Evolutionary conservation across 1,284 basidiomycete genomes (phyloP).

Genomic region (Boletellus dicymbophilus): DNA sequence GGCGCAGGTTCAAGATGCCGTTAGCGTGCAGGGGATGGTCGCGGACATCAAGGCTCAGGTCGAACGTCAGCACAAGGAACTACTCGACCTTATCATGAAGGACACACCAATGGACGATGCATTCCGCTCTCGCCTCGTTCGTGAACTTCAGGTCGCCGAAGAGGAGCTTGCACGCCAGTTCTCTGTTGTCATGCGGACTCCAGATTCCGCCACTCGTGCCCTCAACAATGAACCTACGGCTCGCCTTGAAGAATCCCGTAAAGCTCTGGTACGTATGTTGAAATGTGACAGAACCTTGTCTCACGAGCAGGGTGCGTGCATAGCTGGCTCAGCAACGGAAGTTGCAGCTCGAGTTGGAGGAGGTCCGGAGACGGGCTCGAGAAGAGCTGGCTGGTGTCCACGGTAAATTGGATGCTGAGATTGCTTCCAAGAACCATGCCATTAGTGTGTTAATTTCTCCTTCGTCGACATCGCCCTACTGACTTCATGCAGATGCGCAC

Average conservation of each 20-base stretch:
- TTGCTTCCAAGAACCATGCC: slow-evolving; percentile 56
- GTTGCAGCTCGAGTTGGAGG: slow-evolving; percentile 63
- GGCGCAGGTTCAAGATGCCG: slow-evolving; percentile 58
- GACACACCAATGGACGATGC: slow-evolving; percentile 59
- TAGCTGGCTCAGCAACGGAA: slow-evolving; percentile 71
- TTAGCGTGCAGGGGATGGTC: slow-evolving; percentile 50
- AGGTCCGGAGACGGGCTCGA: slow-evolving; percentile 58
- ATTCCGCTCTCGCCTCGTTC: slow-evolving; percentile 66
- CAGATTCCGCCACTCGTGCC: slow-evolving; percentile 50
- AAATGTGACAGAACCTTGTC: background rate
- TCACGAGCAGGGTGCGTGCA: slow-evolving; percentile 3
- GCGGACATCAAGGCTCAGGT: slow-evolving; percentile 63
- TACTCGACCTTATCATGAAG: slow-evolving; percentile 63
- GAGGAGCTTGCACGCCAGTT: slow-evolving; percentile 64
- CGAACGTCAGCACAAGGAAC: slow-evolving; percentile 69
- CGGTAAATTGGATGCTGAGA: slow-evolving; percentile 57
- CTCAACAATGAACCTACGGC: slow-evolving; percentile 68
- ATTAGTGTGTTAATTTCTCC: slow-evolving; percentile 41
- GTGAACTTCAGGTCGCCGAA: slow-evolving; percentile 68
- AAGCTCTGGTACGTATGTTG: slow-evolving; percentile 55
- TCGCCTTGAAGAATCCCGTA: slow-evolving; percentile 72
- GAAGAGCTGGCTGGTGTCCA: slow-evolving; percentile 61
- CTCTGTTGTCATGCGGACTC: slow-evolving; percentile 24
- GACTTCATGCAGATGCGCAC: slow-evolving; percentile 47
- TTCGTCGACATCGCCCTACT: background rate